Evolutionary conservation across 148 eudicot species (phyloP).

Genomic region (Rhododendron kiyosumense): DNA sequence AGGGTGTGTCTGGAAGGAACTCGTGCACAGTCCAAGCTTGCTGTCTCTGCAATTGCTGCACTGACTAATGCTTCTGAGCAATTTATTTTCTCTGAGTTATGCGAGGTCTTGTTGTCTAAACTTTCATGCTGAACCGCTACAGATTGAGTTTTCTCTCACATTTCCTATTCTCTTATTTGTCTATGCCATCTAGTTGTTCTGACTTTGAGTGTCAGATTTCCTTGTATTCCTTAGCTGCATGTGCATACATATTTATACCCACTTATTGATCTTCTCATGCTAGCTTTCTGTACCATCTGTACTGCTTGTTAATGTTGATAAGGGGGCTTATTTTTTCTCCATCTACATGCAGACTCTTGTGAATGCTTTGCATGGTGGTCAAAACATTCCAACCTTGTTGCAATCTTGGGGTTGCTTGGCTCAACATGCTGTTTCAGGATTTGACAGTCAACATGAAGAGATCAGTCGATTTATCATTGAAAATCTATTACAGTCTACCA

Average conservation of each 20-base stretch:
- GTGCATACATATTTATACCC: neutral
- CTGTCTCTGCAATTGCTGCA: constrained; percentile 61
- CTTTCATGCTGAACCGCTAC: neutral
- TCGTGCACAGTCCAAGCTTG: constrained; percentile 75
- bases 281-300: neutral
- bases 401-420: constrained; percentile 86
- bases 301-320: neutral
- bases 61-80: constrained; percentile 47
- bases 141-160: neutral
- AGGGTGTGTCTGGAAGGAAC: constrained; percentile 77
- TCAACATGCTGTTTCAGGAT: constrained; percentile 52
- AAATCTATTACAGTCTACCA: constrained; percentile 38
- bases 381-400: constrained; percentile 64
- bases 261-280: constrained; percentile 12
- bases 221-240: neutral
- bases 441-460: constrained; percentile 51
- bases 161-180: neutral
- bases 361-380: constrained; percentile 46
- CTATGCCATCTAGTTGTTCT: neutral
- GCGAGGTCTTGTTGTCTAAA: constrained; percentile 44
- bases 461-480: constrained; percentile 49
- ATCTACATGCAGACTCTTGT: constrained; percentile 49
- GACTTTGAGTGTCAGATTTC: neutral
- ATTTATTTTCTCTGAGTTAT: constrained; percentile 36
- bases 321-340: neutral